Evolutionary conservation across 2,329 filamentous ascomycete genomes (phyloP).

Genomic region (Colletotrichum theobromicola): DNA sequence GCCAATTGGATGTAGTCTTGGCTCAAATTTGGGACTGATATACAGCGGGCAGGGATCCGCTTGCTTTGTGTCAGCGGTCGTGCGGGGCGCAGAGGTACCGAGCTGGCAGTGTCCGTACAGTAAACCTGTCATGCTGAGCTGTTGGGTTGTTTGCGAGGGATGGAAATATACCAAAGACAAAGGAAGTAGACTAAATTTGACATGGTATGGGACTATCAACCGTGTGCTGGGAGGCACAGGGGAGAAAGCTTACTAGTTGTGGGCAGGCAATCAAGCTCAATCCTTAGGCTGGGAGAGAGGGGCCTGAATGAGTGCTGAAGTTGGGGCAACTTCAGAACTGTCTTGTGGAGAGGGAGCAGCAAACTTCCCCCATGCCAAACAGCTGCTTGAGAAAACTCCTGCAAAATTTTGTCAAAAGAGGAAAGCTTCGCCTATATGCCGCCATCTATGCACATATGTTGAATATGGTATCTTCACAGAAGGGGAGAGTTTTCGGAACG

Average conservation of each 20-base stretch:
- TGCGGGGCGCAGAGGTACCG: neutral
- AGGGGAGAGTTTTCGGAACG: neutral
- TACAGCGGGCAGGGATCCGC: neutral
- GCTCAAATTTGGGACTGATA: neutral
- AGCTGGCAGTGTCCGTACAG: neutral
- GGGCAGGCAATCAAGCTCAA: neutral
- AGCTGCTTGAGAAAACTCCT: rapidly evolving
- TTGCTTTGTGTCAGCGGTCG: neutral
- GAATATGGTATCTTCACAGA: neutral
- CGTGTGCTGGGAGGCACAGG: rapidly evolving
- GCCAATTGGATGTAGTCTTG: neutral
- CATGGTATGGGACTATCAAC: rapidly evolving
- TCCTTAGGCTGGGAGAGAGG: neutral
- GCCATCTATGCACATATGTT: neutral
- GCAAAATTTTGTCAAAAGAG: rapidly evolving
- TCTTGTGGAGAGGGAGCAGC: no score
- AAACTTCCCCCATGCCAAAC: neutral
- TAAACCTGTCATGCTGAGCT: neutral
- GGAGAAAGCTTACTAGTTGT: rapidly evolving
- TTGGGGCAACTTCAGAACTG: neutral
- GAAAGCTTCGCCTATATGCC: rapidly evolving
- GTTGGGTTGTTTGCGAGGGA: neutral
- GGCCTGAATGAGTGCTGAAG: neutral
- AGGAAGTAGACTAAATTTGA: neutral
- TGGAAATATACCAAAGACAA: no score